phyloP scores from a whole-genome alignment of 345 rosid genomes.

The Citrus inodora region DNA sequence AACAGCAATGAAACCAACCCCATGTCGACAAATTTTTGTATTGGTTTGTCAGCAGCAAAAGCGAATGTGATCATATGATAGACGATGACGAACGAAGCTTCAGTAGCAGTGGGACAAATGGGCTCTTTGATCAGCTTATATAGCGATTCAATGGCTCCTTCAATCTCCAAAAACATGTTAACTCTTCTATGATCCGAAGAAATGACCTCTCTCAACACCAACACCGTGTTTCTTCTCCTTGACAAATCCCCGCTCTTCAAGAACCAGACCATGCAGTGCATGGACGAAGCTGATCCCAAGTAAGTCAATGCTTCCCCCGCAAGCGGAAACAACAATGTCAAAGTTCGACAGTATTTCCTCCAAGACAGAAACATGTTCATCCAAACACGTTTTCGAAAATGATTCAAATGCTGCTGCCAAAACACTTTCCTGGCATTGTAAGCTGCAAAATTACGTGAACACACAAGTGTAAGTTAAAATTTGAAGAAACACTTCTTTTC shows the following conservation, averaged over 20 bases:
- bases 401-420: constrained; percentile 44
- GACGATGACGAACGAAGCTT: constrained; percentile 52
- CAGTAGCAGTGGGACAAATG: constrained; percentile 54
- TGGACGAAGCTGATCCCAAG: constrained; percentile 45
- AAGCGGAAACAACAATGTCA: constrained; percentile 47
- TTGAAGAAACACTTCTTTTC: background rate
- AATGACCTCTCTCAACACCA: constrained; percentile 42
- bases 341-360: constrained; percentile 54
- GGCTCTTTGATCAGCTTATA: constrained; percentile 58
- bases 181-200: constrained; percentile 34
- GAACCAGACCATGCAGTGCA: constrained; percentile 44
- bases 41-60: constrained; percentile 17
- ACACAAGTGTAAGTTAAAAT: background rate
- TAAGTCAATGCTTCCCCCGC: constrained; percentile 35
- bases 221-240: constrained; percentile 54
- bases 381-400: constrained; percentile 32
- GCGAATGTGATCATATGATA: constrained; percentile 41
- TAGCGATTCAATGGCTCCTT: constrained; percentile 55
- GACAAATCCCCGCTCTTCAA: constrained; percentile 44
- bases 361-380: constrained; percentile 27
- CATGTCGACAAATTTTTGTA: constrained; percentile 34
- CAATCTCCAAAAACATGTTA: constrained; percentile 31
- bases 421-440: constrained; percentile 69
- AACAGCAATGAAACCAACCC: constrained; percentile 49
- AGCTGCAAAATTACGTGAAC: constrained; percentile 50